Conservation (phyloP, 805 yeast genomes). For the Teunomyces panamensis region DNA sequence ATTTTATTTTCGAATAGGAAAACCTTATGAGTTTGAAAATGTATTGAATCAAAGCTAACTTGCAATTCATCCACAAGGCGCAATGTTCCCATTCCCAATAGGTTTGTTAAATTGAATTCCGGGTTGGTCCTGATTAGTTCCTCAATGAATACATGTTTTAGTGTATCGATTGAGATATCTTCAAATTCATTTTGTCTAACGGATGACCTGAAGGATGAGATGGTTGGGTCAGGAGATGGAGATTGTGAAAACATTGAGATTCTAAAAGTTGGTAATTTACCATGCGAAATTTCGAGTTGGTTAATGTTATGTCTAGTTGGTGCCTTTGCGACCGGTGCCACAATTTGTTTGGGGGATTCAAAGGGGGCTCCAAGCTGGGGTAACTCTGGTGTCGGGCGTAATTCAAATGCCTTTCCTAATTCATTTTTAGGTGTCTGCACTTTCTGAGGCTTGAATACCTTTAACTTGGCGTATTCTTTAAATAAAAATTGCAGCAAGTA, state of each 20-base stretch:
- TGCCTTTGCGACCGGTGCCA: neutral
- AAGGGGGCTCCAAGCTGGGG: neutral
- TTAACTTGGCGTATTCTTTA: neutral
- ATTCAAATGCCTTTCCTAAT: neutral
- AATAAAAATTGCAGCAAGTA: conserved; percentile 1
- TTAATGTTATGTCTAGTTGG: neutral
- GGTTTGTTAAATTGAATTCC: conserved; percentile 20
- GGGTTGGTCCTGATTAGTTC: conserved; percentile 24
- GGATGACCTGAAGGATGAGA: conserved; percentile 5
- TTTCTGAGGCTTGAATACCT: neutral
- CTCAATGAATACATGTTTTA: conserved; percentile 28
- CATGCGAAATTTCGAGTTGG: neutral
- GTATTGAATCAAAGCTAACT: conserved; percentile 17
- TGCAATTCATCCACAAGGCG: conserved; percentile 34
- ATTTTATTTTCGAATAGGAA: conserved; percentile 36
- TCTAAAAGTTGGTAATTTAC: neutral
- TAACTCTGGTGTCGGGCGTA: neutral
- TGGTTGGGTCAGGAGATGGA: conserved; percentile 7
- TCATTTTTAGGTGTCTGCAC: neutral
- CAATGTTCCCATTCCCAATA: conserved; percentile 32
- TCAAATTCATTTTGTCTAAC: conserved; percentile 1
- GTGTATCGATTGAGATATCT: conserved; percentile 20
- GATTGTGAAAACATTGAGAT: conserved; percentile 1
- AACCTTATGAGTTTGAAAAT: conserved; percentile 13
- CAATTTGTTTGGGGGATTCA: neutral